Base-by-base conservation (phyloP, 1,139 yeast species). In the Yamadazyma sp. region DNA sequence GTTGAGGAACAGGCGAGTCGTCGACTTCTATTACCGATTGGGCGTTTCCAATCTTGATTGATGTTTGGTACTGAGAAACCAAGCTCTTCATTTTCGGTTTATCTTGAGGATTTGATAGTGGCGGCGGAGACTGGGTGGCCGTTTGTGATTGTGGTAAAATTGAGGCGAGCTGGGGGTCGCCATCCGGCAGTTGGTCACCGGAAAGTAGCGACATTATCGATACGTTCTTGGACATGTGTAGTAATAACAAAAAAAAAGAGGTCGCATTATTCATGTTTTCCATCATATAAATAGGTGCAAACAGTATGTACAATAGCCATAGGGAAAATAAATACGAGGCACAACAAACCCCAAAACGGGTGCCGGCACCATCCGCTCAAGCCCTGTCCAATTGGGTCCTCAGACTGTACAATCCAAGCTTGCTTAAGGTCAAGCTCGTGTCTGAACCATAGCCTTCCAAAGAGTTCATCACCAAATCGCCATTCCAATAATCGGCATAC, bases 401-500 rank as follows among this genome's bases (percentile, higher is more conserved):
- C 47, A 79, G 82, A 35, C 79, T 76, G 50, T 81, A 79, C 50
- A 76, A 73, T 28, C 95, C 95, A 42, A 88, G 72, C 55, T 88
- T 86, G 25, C 89, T 84, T 45, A 91, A 68, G 18, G 84, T 79
- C 54, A 92, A 64, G 45, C 84, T 83, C 0, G 94, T 89, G 57
- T 91, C 98, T 36, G 94, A 80, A 3, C 98, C 98, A 52, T 84
- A 87, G 2, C 96, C 97, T 47, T 87, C 92, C 36, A 91, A 66
- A 1, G 95, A 83, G 53, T 84, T 85, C 74, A 91, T 77, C 49
- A 80, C 83, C 38, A 91, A 63, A 38, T 83, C 84, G 4, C 98
- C 97, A 53, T 89, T 92, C 98, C 98, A 91, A 61, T 91, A 91
- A 52, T 91, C 97, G 0, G 96, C 91, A 56, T 91, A 91, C 0